Evolutionary conservation across 2,329 filamentous ascomycete genomes (phyloP).

Genomic region (Phialocephala sp.): DNA sequence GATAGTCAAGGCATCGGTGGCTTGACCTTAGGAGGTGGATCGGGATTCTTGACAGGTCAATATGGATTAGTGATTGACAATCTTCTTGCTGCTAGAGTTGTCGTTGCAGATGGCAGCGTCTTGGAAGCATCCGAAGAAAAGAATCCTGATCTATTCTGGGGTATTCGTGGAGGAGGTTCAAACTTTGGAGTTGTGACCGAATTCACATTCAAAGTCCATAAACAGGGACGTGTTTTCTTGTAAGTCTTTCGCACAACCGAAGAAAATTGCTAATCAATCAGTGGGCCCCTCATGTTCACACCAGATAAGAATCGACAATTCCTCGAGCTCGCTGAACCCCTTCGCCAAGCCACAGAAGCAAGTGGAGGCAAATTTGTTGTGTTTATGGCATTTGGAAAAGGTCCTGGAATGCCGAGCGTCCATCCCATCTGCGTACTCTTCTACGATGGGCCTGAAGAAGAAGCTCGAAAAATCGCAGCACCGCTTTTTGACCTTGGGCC

Average conservation of each 20-base stretch:
- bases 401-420: constrained; percentile 14
- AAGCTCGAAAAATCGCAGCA: constrained; percentile 37
- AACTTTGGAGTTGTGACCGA: constrained; percentile 30
- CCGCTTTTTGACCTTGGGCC: constrained; percentile 39
- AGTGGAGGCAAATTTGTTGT: constrained; percentile 16
- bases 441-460: constrained; percentile 43
- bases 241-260: neutral
- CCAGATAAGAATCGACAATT: constrained; percentile 19
- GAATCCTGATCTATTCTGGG: constrained; percentile 58
- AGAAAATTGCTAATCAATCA: neutral
- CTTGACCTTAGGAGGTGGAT: constrained; percentile 38
- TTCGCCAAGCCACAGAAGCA: constrained; percentile 11
- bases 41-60: constrained; percentile 58
- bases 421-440: constrained; percentile 30
- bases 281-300: constrained; percentile 19
- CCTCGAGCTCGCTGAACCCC: neutral
- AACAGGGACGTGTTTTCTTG: constrained; percentile 24
- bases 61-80: constrained; percentile 29
- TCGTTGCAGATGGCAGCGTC: constrained; percentile 24
- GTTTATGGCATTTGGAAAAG: constrained; percentile 12
- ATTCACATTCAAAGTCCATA: constrained; percentile 21
- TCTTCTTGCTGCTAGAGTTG: constrained; percentile 24
- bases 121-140: constrained; percentile 45
- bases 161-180: constrained; percentile 55
- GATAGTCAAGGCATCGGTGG: constrained; percentile 20